A percentile compares a stretch with the other conserved stretches of the same genome.
phyloP scores from a whole-genome alignment of 345 rosid genomes.

The Anastatica hierochuntica region DNA sequence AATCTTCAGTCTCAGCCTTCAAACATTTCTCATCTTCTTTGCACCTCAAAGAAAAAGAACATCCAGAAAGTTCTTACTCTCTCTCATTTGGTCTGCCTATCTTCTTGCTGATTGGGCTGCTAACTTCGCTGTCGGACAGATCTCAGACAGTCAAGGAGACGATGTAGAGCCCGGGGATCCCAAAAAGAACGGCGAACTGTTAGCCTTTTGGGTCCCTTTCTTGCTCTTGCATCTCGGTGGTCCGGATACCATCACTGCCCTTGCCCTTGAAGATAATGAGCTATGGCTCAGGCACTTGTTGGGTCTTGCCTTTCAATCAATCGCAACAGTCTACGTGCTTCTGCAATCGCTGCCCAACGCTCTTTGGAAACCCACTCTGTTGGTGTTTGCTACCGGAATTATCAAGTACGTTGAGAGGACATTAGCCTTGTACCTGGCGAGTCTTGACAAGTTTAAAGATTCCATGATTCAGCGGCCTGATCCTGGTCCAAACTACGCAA shows the following conservation, averaged over 20 bases:
- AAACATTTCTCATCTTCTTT: constrained; percentile 22
- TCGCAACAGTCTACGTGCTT: constrained; percentile 20
- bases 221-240: constrained; percentile 36
- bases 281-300: constrained; percentile 30
- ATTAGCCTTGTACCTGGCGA: constrained; percentile 27
- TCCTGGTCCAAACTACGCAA: constrained; percentile 20
- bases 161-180: constrained; percentile 3
- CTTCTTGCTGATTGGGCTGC: constrained; percentile 27
- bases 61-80: background rate
- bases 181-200: background rate
- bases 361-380: constrained; percentile 10
- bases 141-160: constrained; percentile 23
- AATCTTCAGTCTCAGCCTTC: constrained; percentile 27
- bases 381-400: constrained; percentile 17
- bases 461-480: constrained; percentile 15
- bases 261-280: constrained; percentile 33
- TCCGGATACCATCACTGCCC: constrained; percentile 37
- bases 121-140: constrained; percentile 18
- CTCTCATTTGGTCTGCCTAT: constrained; percentile 27
- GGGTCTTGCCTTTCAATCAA: constrained; percentile 19
- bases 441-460: constrained; percentile 25
- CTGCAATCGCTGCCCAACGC: background rate
- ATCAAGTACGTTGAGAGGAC: constrained; percentile 43
- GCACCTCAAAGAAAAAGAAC: constrained; percentile 22
- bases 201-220: constrained; percentile 31